Evolutionary conservation across 176 grass and related monocot species (phyloP), one percentile per base, ranked within the genome.

Genomic region (Cocos nucifera): DNA sequence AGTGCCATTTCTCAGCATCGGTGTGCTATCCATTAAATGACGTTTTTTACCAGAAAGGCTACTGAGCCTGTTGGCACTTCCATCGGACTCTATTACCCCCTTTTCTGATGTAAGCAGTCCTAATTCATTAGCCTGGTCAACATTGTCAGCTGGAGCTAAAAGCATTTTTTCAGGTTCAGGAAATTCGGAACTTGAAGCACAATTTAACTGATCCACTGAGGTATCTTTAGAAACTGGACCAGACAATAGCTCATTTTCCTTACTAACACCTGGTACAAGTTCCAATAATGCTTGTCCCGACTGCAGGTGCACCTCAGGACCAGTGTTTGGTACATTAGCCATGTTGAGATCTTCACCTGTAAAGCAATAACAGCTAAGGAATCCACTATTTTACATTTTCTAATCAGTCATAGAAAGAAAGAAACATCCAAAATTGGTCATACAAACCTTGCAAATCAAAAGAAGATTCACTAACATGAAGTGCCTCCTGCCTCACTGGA

Each of bases 91-190:
- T 56, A 75, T 77, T 16, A 78, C 70, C 54, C 76, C 79, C 69
- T 79, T 98, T 83, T 98, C 94, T 67, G 79, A 76, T 39, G 88
- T 98, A 57, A 89, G 49, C 53, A 83, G 94, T 51, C 81, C 88
- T 68, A 86, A 79, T 54, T 86, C 82, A 88, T 93, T 88, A 67
- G 63, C 56, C 49, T 69, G 76, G 63, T 76, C 25, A 64, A 69
- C 62, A 77, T 79, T 64, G 62, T 57, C 60, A 59, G 67, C 73
- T 23, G 83, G 72, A 79, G 75, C 85, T 63, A 79, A 82, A 54
- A 93, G 64, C 88, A 98, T 88, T 79, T 64, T 86, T 73, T 98
- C 92, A 65, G 78, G 76, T 22, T 91, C 84, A 32, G 63, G 76
- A 79, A 92, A 88, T 69, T 83, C 76, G 63, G 64, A 76, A 53